phyloP scores from a whole-genome alignment of 2,329 filamentous ascomycete genomes.

The Aulographum hederae region DNA sequence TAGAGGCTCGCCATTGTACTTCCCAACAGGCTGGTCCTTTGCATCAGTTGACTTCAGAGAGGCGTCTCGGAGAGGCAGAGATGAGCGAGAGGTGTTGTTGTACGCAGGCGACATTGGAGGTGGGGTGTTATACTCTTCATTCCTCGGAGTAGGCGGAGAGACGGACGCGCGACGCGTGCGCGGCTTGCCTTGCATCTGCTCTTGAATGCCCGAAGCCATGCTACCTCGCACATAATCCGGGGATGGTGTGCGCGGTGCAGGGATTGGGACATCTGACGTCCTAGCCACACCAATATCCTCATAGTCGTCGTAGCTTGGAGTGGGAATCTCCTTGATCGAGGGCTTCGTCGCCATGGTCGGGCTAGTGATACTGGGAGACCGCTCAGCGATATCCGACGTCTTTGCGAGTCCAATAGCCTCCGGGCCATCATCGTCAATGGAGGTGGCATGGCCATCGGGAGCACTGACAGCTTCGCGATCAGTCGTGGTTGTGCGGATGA shows the following conservation, averaged over 20 bases:
- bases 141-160: background rate
- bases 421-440: slow-evolving; percentile 6
- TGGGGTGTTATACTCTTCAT: too few relatives aligned
- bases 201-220: background rate
- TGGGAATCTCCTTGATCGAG: too few relatives aligned
- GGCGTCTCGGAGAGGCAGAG: too few relatives aligned
- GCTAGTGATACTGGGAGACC: background rate
- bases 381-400: slow-evolving; percentile 17
- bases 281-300: slow-evolving; percentile 23
- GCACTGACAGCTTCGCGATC: too few relatives aligned
- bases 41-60: too few relatives aligned
- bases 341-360: too few relatives aligned
- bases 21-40: too few relatives aligned
- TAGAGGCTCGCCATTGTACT: too few relatives aligned
- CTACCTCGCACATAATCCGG: background rate
- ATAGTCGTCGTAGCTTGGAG: slow-evolving; percentile 3
- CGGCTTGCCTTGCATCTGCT: background rate
- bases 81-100: too few relatives aligned
- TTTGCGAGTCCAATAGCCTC: slow-evolving; percentile 23
- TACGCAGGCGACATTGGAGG: too few relatives aligned
- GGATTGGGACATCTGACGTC: slow-evolving; percentile 21
- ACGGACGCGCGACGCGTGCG: background rate
- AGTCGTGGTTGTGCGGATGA: too few relatives aligned
- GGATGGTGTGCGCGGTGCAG: too few relatives aligned
- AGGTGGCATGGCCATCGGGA: slow-evolving; percentile 1